phyloP scores from a whole-genome alignment of 2,329 filamentous ascomycete species.

The Chrysosporium keratinophilum region DNA sequence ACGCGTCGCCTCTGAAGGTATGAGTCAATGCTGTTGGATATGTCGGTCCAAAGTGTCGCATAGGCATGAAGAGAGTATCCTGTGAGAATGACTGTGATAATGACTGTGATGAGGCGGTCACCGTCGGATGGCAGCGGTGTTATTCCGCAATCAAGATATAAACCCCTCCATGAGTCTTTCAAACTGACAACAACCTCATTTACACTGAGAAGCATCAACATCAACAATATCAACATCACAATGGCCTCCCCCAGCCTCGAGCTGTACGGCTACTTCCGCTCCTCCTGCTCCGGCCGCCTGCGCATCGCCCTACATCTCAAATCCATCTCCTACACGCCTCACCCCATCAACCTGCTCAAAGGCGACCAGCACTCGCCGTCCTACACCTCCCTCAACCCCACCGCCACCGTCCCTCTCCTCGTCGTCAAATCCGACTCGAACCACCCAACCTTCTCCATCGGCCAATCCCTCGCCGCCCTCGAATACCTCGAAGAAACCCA shows the following conservation, averaged over 20 bases:
- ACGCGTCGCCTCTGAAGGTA: too few species aligned
- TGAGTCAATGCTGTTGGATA: too few species aligned
- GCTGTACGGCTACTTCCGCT: conserved; percentile 53
- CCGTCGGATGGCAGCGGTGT: too few species aligned
- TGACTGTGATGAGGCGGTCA: too few species aligned
- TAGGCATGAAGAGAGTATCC: too few species aligned
- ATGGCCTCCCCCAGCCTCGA: conserved; percentile 18
- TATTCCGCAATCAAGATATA: too few species aligned
- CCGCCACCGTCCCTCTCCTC: conserved; percentile 16
- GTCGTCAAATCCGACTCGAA: background rate
- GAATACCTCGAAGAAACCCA: conserved; percentile 52
- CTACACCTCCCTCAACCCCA: conserved; percentile 46
- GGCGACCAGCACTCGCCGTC: conserved; percentile 40
- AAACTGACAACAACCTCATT: background rate
- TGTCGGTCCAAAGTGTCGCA: too few species aligned
- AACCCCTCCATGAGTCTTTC: background rate
- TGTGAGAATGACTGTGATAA: too few species aligned
- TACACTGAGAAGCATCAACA: background rate
- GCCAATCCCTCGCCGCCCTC: conserved; percentile 50
- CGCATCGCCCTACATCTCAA: conserved; percentile 52
- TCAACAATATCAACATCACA: background rate
- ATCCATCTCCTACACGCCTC: conserved; percentile 38
- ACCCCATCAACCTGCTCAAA: conserved; percentile 46
- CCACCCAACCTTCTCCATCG: conserved; percentile 34
- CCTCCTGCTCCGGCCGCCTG: conserved; percentile 52